Evolutionary conservation across 148 eudicot species (phyloP), one percentile per base, ranked within the genome.

Genomic region (Amaranthus hypochondriacus): DNA sequence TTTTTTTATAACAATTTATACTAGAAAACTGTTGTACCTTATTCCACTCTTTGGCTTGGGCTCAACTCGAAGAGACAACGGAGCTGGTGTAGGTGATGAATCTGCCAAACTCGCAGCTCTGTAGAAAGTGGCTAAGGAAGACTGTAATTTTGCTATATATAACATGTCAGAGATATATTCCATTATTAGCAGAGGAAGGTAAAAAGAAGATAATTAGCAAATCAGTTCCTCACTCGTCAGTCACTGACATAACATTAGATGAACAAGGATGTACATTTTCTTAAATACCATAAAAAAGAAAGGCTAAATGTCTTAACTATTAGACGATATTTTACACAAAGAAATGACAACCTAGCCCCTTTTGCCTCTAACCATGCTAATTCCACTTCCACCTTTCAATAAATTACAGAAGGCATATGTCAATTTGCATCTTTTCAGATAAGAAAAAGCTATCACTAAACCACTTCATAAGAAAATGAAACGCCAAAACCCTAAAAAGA

Each of bases 1-100:
- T 28, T 28, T 18, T 56, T 13, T 13, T 2, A 9, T 14, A 56
- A 13, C 57, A 72, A 48, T 9, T 18, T 12, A 73, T 4, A 15
- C 18, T 7, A 70, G n/a, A 76, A 58, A 46, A 44, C 43, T 65
- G 43, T 18, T 11, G 48, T 82, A 91, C 98, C 98, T 88, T 78
- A 91, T 93, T 71, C 97, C 97, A 79, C 97, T 93, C 85, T 91
- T 93, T 65, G 98, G 89, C 84, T 93, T 93, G 70, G 97, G 92
- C 62, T 93, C 98, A 55, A 89, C 98, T 72, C 98, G 95, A 55
- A 89, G 91, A 56, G 97, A 81, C 83, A 93, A 75, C 47, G 98
- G 98, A 76, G 89, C 77, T 21, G 87, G 69, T 63, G 90, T 89
- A 71, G 97, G 88, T 52, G 90, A 79, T 71, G 98, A 80, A 85